These are phyloP conservation scores for Arabidopsis arenosa DNA, from an alignment of 345 rosid species.

Conservation along the genomic window DNA sequence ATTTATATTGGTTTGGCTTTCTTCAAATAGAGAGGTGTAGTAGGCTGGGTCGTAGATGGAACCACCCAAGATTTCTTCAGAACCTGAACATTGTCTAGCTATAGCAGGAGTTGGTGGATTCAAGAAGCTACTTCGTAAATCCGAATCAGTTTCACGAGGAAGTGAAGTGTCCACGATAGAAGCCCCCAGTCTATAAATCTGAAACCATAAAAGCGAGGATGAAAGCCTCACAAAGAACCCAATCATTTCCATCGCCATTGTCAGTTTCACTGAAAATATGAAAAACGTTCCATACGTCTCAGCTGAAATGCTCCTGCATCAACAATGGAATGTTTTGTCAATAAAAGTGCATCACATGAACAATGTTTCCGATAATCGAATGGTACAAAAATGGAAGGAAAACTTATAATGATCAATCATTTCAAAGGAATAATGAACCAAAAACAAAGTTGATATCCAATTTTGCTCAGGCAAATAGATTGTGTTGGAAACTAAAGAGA, in stretches of 20 bases:
- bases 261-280: conserved; percentile 79
- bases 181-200: conserved; percentile 87
- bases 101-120: conserved; percentile 70
- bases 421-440: neutral
- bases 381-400: no score
- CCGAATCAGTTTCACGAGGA: conserved; percentile 69
- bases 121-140: conserved; percentile 73
- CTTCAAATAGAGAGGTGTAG: conserved; percentile 84
- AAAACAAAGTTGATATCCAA: conserved; percentile 12
- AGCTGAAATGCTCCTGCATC: conserved; percentile 67
- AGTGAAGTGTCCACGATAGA: conserved; percentile 52
- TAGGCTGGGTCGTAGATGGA: conserved; percentile 80
- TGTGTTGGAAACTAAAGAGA: neutral
- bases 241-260: conserved; percentile 79
- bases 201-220: conserved; percentile 90
- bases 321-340: neutral
- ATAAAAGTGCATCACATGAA: neutral
- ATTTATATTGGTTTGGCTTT: conserved; percentile 50
- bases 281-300: conserved; percentile 58
- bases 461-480: neutral
- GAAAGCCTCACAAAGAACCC: conserved; percentile 83
- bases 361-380: neutral
- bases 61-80: conserved; percentile 75
- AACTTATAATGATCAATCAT: conserved; percentile 6
- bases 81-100: conserved; percentile 54